Evolutionary conservation across 257 asterid species (phyloP).

Genomic region (Capsicum rhomboideum): DNA sequence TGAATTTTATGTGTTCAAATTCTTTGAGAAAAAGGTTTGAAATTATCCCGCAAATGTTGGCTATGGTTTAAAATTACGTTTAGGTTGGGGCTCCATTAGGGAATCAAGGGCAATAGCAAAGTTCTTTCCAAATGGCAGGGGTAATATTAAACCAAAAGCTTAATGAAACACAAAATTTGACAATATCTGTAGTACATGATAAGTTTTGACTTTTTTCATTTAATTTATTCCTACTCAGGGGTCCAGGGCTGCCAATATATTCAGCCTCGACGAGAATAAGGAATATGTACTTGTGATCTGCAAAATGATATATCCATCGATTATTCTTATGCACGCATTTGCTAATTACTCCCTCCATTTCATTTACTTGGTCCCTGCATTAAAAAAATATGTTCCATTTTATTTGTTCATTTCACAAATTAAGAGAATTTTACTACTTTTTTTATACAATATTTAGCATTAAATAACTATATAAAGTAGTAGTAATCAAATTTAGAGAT

Average conservation of each 20-base stretch:
- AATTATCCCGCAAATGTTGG: neutral
- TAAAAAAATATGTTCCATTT: too few relatives aligned
- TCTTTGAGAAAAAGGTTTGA: neutral
- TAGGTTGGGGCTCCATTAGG: too few relatives aligned
- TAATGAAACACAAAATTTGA: neutral
- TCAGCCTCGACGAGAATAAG: neutral
- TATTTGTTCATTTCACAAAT: too few relatives aligned
- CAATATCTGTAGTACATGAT: neutral
- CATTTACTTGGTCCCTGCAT: too few relatives aligned
- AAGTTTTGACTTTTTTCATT: neutral
- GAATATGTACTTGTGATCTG: neutral
- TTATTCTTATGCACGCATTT: neutral
- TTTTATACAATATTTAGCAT: too few relatives aligned
- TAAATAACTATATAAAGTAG: too few relatives aligned
- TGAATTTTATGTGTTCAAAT: neutral
- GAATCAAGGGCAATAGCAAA: too few relatives aligned
- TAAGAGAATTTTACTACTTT: too few relatives aligned
- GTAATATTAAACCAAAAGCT: neutral
- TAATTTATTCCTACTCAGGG: neutral
- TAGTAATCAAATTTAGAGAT: too few relatives aligned
- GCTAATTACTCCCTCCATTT: too few relatives aligned
- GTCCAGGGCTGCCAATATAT: neutral
- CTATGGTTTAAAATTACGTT: neutral
- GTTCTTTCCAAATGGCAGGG: neutral
- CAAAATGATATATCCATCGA: neutral